These are phyloP conservation scores for Eugenia klotzschiana DNA, from an alignment of 441 rosid species.

Conservation along the genomic window DNA sequence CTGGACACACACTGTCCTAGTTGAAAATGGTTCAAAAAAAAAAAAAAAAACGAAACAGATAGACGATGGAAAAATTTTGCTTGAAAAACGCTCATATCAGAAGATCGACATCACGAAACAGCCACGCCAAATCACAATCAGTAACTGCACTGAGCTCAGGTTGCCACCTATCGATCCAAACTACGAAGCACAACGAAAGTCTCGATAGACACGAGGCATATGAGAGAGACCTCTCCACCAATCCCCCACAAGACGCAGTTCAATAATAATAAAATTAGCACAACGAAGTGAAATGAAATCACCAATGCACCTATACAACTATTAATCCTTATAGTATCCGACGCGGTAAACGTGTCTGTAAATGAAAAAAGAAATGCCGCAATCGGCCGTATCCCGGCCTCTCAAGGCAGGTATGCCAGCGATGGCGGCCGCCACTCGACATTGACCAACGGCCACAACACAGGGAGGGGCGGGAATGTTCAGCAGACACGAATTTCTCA, in stretches of 20 bases:
- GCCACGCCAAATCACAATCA: not conserved
- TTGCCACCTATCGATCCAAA: not conserved
- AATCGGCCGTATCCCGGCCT: not conserved
- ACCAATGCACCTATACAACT: not conserved
- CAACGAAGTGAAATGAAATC: not conserved
- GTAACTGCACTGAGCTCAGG: not conserved
- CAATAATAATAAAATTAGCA: not conserved
- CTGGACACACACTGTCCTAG: not conserved
- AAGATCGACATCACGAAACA: not conserved
- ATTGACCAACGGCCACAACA: not conserved
- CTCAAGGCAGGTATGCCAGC: not conserved
- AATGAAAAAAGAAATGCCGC: not conserved
- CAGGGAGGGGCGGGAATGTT: not conserved
- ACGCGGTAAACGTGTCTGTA: not conserved
- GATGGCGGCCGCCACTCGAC: not conserved
- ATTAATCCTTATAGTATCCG: not conserved
- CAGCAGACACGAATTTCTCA: not conserved
- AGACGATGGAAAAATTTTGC: not conserved
- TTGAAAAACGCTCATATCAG: not conserved
- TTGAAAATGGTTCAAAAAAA: not conserved
- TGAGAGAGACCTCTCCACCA: not conserved
- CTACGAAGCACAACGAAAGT: not conserved
- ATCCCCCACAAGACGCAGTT: not conserved
- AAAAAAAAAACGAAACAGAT: not conserved
- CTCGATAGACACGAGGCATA: not conserved